A percentile compares a stretch with the other conserved stretches of the same genome.
Conservation (phyloP, 2,329 filamentous ascomycete species). For the Sphaerulina musiva region DNA sequence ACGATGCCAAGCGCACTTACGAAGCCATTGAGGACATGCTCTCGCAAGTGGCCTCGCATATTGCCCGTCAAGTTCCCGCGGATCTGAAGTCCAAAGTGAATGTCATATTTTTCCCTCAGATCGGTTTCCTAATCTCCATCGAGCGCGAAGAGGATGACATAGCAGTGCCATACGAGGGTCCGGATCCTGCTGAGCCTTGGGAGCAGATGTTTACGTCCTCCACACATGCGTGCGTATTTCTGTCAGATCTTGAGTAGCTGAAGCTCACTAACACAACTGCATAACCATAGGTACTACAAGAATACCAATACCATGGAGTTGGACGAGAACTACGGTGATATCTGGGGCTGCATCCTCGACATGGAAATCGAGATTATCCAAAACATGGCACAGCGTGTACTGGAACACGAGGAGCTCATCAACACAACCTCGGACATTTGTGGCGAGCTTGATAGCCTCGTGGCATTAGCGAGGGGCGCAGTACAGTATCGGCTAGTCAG, state of each 20-base stretch:
- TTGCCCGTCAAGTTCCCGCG: conserved; percentile 58
- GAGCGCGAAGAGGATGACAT: conserved; percentile 53
- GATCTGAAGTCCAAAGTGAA: conserved; percentile 53
- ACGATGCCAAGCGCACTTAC: conserved; percentile 70
- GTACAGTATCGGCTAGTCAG: conserved; percentile 63
- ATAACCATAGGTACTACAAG: conserved; percentile 64
- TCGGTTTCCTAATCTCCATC: conserved; percentile 81
- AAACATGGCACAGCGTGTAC: conserved; percentile 61
- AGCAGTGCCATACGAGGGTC: conserved; percentile 56
- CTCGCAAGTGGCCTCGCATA: conserved; percentile 57
- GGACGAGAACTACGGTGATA: conserved; percentile 74
- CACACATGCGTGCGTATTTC: conserved; percentile 43
- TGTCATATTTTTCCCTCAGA: conserved; percentile 84
- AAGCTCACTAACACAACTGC: too few relatives aligned
- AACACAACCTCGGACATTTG: conserved; percentile 67
- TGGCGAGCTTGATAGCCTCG: conserved; percentile 78
- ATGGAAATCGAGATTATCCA: conserved; percentile 86
- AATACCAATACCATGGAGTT: conserved; percentile 73
- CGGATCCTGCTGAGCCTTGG: conserved; percentile 56
- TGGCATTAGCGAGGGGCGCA: conserved; percentile 74
- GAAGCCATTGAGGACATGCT: conserved; percentile 71
- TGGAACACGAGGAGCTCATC: conserved; percentile 63
- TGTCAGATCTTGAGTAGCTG: too few relatives aligned
- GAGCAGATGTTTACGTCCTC: conserved; percentile 66
- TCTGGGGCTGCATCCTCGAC: conserved; percentile 79